A percentile compares a stretch with the other conserved stretches of the same genome.
Evolutionary conservation across 139 green algal species (phyloP).

Genomic region (Eudorina sp.): DNA sequence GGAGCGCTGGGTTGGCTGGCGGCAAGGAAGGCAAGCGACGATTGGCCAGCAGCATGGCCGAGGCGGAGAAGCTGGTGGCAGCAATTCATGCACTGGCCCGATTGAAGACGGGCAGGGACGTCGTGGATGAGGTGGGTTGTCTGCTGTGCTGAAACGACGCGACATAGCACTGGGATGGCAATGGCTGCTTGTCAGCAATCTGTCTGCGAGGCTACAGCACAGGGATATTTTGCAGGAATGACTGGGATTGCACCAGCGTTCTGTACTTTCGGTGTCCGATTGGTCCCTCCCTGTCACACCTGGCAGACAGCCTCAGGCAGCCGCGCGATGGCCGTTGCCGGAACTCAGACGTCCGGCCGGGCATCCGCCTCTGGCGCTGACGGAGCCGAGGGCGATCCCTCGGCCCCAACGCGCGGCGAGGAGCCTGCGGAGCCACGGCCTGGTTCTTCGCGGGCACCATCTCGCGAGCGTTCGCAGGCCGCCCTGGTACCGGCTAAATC

Average conservation of each 20-base stretch:
- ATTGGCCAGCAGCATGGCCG: constrained; percentile 24
- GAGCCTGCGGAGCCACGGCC: not conserved
- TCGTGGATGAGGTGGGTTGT: no score
- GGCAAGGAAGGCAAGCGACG: constrained; percentile 1
- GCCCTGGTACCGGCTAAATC: no score
- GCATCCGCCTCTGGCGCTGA: not conserved
- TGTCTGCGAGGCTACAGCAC: no score
- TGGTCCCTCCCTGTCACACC: no score
- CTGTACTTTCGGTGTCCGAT: no score
- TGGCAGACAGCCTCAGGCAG: no score
- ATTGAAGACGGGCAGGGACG: not conserved
- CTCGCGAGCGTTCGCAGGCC: no score
- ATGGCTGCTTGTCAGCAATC: no score
- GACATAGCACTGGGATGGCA: no score
- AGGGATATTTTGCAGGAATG: no score
- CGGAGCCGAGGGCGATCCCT: not conserved
- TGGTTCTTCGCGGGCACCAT: not conserved
- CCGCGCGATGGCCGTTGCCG: not conserved
- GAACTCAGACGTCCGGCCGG: not conserved
- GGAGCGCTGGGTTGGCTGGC: not conserved
- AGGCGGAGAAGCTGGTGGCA: constrained; percentile 45
- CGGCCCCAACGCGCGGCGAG: not conserved
- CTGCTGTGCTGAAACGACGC: no score
- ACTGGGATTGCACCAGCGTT: no score
- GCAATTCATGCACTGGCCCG: constrained; percentile 16